phyloP scores from a whole-genome alignment of 192 early-diverging fungal species.

The Gonapodya prolifera region DNA sequence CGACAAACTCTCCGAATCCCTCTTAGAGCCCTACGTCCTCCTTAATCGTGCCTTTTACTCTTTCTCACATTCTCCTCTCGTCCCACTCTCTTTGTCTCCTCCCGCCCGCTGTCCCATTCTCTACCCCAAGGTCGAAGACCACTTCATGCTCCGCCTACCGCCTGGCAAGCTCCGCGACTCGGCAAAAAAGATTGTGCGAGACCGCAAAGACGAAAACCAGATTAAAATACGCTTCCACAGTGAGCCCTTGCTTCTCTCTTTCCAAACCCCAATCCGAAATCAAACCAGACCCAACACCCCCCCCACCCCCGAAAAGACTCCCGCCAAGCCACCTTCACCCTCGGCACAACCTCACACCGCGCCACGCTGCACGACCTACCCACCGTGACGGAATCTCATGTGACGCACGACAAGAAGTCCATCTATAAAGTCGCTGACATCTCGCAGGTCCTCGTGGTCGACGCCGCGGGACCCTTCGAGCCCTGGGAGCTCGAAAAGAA shows the following conservation, averaged over 20 bases:
- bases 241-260: too few relatives aligned
- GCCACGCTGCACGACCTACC: slow-evolving; percentile 3
- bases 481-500: neutral
- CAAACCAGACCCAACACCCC: too few relatives aligned
- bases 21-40: too few relatives aligned
- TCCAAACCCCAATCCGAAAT: too few relatives aligned
- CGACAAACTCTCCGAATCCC: too few relatives aligned
- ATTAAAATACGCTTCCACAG: neutral
- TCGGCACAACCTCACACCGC: neutral
- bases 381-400: neutral
- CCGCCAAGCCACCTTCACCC: slow-evolving; percentile 1
- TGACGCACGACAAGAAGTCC: neutral
- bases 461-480: neutral
- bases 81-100: too few relatives aligned
- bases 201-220: neutral
- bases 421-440: neutral
- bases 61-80: too few relatives aligned
- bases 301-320: neutral
- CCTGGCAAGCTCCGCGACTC: neutral
- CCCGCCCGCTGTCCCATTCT: too few relatives aligned
- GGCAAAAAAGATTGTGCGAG: neutral
- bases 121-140: too few relatives aligned
- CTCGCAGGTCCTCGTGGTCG: neutral
- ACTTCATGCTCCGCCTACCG: neutral
- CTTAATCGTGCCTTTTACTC: too few relatives aligned